Conservation (phyloP, 257 asterid species). For the Marsdenia floribunda region DNA sequence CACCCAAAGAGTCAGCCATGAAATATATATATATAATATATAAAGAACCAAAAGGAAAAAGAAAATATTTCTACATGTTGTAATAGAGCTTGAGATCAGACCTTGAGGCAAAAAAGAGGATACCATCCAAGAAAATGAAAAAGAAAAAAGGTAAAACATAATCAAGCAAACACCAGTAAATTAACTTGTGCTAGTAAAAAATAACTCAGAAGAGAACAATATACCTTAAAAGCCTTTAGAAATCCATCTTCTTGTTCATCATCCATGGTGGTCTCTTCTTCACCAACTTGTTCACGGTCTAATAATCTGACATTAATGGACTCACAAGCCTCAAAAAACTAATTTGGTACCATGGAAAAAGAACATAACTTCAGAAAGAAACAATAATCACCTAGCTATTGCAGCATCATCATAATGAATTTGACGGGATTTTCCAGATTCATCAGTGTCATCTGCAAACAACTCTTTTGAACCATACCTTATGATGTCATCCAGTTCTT, state of each 20-base stretch:
- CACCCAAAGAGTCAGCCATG: not conserved
- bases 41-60: not conserved
- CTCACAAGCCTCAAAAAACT: conserved; percentile 7
- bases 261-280: conserved; percentile 70
- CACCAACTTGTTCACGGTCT: conserved; percentile 77
- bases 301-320: conserved; percentile 46
- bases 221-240: conserved; percentile 94
- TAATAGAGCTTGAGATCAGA: not conserved
- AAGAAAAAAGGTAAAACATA: not conserved
- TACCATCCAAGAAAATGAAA: not conserved
- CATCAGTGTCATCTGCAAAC: conserved; percentile 93
- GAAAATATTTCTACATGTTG: not conserved
- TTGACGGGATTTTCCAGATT: conserved; percentile 83
- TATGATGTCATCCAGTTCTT: conserved; percentile 92
- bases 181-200: not conserved
- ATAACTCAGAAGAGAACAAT: conserved; percentile 7
- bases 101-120: too few species aligned
- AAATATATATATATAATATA: not conserved
- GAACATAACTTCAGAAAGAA: conserved; percentile 12
- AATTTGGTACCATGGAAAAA: conserved; percentile 10
- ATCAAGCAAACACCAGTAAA: not conserved
- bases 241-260: conserved; percentile 95
- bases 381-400: conserved; percentile 64
- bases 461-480: conserved; percentile 93
- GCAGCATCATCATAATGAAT: conserved; percentile 97